Percentiles rank a stretch among this genome's conserved stretches.
Conservation (phyloP, 2,329 filamentous ascomycete genomes). For the Colletotrichum simmondsii region DNA sequence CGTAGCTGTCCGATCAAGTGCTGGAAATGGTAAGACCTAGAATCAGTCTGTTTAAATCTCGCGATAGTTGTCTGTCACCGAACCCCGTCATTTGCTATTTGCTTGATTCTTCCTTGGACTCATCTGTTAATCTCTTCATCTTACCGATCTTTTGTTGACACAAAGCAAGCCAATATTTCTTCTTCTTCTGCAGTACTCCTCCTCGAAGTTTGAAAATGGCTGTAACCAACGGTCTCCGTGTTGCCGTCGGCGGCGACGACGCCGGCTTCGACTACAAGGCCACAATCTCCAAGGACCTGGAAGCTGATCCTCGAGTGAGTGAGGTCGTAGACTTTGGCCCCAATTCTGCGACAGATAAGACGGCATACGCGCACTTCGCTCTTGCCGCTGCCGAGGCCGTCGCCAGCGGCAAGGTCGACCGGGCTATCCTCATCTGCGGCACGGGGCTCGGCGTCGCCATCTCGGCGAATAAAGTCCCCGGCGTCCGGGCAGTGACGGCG, state of each 20-base stretch:
- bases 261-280: constrained; percentile 84
- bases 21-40: background rate
- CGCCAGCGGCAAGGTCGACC: constrained; percentile 73
- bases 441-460: constrained; percentile 90
- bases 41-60: too few relatives aligned
- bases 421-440: constrained; percentile 85
- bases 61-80: too few relatives aligned
- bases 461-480: constrained; percentile 85
- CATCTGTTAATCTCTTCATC: too few relatives aligned
- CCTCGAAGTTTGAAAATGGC: background rate
- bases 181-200: background rate
- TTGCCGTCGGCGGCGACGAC: constrained; percentile 51
- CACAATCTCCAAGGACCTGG: constrained; percentile 78
- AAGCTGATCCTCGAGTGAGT: constrained; percentile 72
- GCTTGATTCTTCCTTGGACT: too few relatives aligned
- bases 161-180: background rate
- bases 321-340: constrained; percentile 81
- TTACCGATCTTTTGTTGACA: background rate
- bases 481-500: constrained; percentile 85
- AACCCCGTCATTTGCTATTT: too few relatives aligned
- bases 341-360: constrained; percentile 73
- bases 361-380: constrained; percentile 83
- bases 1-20: background rate
- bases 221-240: constrained; percentile 10
- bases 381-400: constrained; percentile 76